These are phyloP conservation scores for Erythrophleum fordii DNA, from an alignment of 306 rosid species.

Conservation along the genomic window DNA sequence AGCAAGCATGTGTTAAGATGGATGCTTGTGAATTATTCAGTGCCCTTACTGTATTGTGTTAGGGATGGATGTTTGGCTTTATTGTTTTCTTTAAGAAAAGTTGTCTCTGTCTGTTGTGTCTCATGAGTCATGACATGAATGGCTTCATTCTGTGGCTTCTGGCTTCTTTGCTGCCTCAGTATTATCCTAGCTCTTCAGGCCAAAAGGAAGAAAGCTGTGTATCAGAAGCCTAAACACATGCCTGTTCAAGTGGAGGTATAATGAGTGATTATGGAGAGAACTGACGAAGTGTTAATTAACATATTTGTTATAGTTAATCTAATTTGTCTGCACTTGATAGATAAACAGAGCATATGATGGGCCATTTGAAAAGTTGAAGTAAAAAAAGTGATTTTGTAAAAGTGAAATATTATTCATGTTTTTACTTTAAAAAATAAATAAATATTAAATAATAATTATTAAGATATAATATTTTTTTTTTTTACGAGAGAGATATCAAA, in stretches of 20 bases:
- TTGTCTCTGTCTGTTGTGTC: conserved; percentile 18
- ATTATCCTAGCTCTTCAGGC: not conserved
- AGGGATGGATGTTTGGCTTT: conserved; percentile 34
- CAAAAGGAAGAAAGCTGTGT: not conserved
- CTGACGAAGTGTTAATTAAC: not conserved
- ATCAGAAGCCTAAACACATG: no score
- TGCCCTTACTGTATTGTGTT: conserved; percentile 41
- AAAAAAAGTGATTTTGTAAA: no score
- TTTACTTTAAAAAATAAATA: no score
- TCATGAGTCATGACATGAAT: not conserved
- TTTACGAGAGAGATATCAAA: no score
- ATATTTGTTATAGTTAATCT: no score
- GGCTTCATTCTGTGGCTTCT: conserved; percentile 18
- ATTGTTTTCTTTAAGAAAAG: not conserved
- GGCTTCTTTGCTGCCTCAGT: not conserved
- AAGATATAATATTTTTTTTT: no score
- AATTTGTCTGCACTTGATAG: not conserved
- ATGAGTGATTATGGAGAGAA: not conserved
- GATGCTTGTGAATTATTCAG: conserved; percentile 37
- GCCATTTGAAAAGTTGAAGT: no score
- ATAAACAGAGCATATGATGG: no score
- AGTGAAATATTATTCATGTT: no score
- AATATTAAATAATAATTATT: no score
- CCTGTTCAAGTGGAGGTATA: no score
- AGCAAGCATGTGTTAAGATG: conserved; percentile 14